Base-by-base conservation (phyloP, 106 monocot genomes). In the Xerophyta viscosa region DNA sequence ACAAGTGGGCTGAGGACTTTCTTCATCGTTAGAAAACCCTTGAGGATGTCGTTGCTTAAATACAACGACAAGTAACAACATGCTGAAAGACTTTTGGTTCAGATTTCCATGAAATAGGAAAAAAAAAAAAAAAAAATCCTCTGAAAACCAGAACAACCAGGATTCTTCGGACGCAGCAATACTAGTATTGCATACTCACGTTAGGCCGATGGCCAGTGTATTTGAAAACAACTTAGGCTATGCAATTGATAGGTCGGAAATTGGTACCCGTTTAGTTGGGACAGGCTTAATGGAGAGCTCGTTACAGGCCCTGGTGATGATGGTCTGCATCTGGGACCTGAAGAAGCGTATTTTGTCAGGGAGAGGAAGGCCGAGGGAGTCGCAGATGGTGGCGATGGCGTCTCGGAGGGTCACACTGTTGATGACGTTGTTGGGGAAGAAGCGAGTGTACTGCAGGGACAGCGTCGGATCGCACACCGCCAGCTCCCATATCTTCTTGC, bases 281-380 rank as follows among this genome's bases (percentile, higher is more conserved):
- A 94, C 52, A 0, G 88, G 67, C 50, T 94, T 88, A 4, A 94
- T 73, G 20, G 75, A 69, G n/a, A 94, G 74, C 54, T 94, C 93
- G 22, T 80, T 81, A 54, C 93, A 94, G 23, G 93, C 88, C 61
- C 66, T 83, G 8, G 84, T 81, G 39, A 94, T 78, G 37, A 94
- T 94, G 15, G 93, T 94, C 68, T 84, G 84, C 93, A 94, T 94
- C 87, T 94, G 93, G n/a, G 88, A 75, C 74, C 91, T 79, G 81
- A 94, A 94, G 64, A 84, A 94, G 29, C 93, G 71, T 21, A 88
- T 84, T 67, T 81, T 88, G 26, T 83, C 72, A 25, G 93, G 93
- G 50, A 94, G 65, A 11, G 88, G 84, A 24, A 88, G 31, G n/a
- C 60, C 68, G n/a, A 88, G 58, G 18, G 54, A 14, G 14, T 61